Conservation (phyloP, 1,284 basidiomycete species). For the Melampsora larici-populina region DNA sequence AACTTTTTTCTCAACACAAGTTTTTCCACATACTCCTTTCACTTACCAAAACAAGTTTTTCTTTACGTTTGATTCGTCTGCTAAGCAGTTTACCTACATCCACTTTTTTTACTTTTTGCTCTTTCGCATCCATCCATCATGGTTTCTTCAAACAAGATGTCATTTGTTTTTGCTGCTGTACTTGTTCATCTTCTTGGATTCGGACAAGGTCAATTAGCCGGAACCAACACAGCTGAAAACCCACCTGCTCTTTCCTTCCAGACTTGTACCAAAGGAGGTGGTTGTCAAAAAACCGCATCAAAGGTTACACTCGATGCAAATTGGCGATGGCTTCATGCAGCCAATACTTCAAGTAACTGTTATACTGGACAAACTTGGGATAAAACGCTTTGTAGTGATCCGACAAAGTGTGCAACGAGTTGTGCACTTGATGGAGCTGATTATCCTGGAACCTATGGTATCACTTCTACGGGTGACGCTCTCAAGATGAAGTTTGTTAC, state of each 20-base stretch:
- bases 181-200: too few species aligned
- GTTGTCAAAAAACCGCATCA: neutral
- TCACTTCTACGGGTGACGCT: conserved; percentile 7
- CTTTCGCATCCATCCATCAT: too few species aligned
- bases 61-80: too few species aligned
- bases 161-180: too few species aligned
- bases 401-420: conserved; percentile 13
- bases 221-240: neutral
- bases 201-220: neutral
- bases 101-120: neutral
- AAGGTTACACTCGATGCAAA: conserved; percentile 18
- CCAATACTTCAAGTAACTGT: neutral
- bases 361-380: conserved; percentile 16
- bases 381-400: conserved; percentile 10
- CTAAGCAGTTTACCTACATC: too few species aligned
- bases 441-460: conserved; percentile 3
- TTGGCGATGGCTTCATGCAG: neutral
- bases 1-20: neutral
- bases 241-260: neutral
- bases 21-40: neutral
- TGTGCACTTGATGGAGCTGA: conserved; percentile 15
- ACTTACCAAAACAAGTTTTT: too few species aligned
- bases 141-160: too few species aligned
- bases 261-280: neutral
- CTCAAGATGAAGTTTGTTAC: conserved; percentile 13